Evolutionary conservation across 306 rosid genomes (phyloP).

Genomic region (Luffa aegyptiaca): DNA sequence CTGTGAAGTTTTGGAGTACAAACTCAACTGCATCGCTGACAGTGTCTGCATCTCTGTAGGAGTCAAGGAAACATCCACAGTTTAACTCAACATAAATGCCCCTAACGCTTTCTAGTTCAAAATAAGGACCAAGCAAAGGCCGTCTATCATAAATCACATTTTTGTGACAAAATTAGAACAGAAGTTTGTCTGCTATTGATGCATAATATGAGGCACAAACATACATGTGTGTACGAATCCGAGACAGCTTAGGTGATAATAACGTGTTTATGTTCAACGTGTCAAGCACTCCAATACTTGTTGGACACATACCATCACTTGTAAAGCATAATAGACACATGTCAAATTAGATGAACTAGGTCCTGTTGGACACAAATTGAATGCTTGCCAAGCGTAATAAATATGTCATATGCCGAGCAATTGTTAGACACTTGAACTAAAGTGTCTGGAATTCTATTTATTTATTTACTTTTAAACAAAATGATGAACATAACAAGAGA

Average conservation of each 20-base stretch:
- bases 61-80: neutral
- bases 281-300: neutral
- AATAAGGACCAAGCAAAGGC: neutral
- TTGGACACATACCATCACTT: neutral
- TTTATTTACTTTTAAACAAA: neutral
- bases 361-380: neutral
- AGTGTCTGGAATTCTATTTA: neutral
- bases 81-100: neutral
- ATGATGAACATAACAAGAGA: neutral
- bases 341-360: neutral
- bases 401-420: neutral
- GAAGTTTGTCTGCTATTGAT: neutral
- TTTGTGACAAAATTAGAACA: neutral
- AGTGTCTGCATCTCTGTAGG: constrained; percentile 45
- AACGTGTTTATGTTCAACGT: neutral
- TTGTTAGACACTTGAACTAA: neutral
- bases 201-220: neutral
- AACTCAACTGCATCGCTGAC: constrained; percentile 51
- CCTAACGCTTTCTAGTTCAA: neutral
- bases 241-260: neutral
- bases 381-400: neutral
- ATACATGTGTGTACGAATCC: neutral
- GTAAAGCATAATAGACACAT: neutral
- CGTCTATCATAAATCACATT: neutral
- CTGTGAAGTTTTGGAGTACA: constrained; percentile 53